A percentile compares a stretch with the other conserved stretches of the same genome.
Conservation (phyloP, 78 protist genomes). For the slime mould (Dictyostelium discoideum) region dicty_2.7 NC_007091.3:4988001-4988500, state of each 20-base stretch:
- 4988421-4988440: not conserved
- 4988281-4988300: constrained; percentile 20
- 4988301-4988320: constrained; percentile 51
- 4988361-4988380: constrained; percentile 15
- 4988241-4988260: not conserved
- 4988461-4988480: too few species aligned
- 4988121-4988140: constrained; percentile 32
- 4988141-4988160: constrained; percentile 45
- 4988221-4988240: constrained; percentile 51
- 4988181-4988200: constrained; percentile 3
- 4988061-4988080: constrained; percentile 53
- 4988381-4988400: constrained; percentile 17
- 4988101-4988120: constrained; percentile 3
- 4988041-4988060: constrained; percentile 51
- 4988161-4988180: constrained; percentile 25
- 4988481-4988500: too few species aligned
- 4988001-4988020: constrained; percentile 27
- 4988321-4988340: constrained; percentile 1
- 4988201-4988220: constrained; percentile 49
- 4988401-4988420: not conserved
- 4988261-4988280: not conserved
- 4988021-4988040: not conserved
- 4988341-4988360: constrained; percentile 5
- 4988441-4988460: too few species aligned
- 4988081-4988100: not conserved